Percentiles rank a stretch among this genome's conserved stretches.
These are phyloP conservation scores for Chaetomidium leptoderma DNA, from an alignment of 495 filamentous ascomycete species.

Conservation along the genomic window DNA sequence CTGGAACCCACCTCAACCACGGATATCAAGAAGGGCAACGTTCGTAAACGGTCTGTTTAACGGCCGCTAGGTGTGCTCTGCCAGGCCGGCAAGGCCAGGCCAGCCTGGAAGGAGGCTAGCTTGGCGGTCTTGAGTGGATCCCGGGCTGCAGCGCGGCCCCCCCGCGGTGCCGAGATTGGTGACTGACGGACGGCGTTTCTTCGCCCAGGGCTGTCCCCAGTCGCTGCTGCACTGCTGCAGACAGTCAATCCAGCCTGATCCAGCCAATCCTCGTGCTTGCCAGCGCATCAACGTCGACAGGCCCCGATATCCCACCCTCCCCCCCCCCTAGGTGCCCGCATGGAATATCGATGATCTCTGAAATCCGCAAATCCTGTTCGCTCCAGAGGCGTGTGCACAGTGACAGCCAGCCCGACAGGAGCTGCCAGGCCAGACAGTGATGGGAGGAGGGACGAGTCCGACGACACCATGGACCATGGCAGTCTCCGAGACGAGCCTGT, in stretches of 20 bases:
- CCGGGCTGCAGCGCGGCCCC: background rate
- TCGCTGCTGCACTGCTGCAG: conserved; percentile 4
- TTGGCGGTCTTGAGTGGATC: conserved; percentile 4
- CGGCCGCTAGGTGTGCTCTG: background rate
- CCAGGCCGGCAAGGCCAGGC: background rate
- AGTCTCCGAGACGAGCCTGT: conserved; percentile 31
- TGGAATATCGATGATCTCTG: conserved; percentile 29
- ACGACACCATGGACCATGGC: conserved; percentile 36
- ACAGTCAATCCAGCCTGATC: conserved; percentile 6
- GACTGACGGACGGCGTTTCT: background rate
- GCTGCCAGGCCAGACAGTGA: conserved; percentile 19
- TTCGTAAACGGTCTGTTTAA: background rate
- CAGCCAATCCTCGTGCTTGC: conserved; percentile 34
- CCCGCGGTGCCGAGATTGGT: background rate
- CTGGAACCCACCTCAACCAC: no score
- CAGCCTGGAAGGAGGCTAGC: background rate
- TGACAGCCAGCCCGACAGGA: conserved; percentile 6
- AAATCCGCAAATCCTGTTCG: conserved; percentile 25
- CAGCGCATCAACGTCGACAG: conserved; percentile 36
- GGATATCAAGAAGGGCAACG: background rate
- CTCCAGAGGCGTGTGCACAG: conserved; percentile 19
- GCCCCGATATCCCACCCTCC: conserved; percentile 28
- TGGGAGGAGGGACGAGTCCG: conserved; percentile 23
- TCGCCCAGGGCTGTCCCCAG: conserved; percentile 13
- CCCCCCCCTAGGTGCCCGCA: conserved; percentile 23